A percentile compares a stretch with the other conserved stretches of the same genome.
phyloP scores from a whole-genome alignment of 176 grass and related monocot genomes.

The Tillandsia fasciculata region DNA sequence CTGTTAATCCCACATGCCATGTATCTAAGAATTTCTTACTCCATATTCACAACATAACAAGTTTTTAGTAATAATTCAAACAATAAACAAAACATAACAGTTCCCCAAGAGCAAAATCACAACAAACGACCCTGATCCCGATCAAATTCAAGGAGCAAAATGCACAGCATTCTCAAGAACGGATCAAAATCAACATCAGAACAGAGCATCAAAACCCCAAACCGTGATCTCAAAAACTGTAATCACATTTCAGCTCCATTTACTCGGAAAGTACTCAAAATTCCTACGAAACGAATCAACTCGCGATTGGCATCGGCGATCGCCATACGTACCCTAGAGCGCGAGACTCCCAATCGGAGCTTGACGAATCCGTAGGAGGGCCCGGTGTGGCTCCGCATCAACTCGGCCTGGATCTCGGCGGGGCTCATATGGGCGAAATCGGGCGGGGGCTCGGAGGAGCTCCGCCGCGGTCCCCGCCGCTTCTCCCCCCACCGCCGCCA shows the following conservation, averaged over 20 bases:
- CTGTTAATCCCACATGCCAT: too few relatives aligned
- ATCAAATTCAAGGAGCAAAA: not conserved
- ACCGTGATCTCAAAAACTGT: not conserved
- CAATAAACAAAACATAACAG: not conserved
- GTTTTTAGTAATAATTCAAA: too few relatives aligned
- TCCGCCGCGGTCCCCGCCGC: not conserved
- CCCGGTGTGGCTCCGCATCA: constrained; percentile 53
- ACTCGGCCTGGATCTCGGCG: constrained; percentile 55
- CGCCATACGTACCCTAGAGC: constrained; percentile 33
- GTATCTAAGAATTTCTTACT: too few relatives aligned
- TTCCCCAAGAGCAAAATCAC: not conserved
- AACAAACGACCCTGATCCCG: not conserved
- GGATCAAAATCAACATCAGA: not conserved
- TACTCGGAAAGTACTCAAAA: not conserved
- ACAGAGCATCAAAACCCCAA: not conserved
- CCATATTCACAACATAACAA: too few relatives aligned
- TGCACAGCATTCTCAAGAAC: not conserved
- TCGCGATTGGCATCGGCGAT: not conserved
- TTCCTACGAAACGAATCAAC: not conserved
- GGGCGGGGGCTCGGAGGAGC: constrained; percentile 25
- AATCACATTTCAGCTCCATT: not conserved
- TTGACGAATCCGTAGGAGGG: constrained; percentile 85
- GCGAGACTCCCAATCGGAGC: constrained; percentile 44
- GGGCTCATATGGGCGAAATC: constrained; percentile 72
- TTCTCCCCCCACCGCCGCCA: constrained; percentile 55